Conservation (phyloP, 495 filamentous ascomycete species). For the Neurospora sublineolata region DNA sequence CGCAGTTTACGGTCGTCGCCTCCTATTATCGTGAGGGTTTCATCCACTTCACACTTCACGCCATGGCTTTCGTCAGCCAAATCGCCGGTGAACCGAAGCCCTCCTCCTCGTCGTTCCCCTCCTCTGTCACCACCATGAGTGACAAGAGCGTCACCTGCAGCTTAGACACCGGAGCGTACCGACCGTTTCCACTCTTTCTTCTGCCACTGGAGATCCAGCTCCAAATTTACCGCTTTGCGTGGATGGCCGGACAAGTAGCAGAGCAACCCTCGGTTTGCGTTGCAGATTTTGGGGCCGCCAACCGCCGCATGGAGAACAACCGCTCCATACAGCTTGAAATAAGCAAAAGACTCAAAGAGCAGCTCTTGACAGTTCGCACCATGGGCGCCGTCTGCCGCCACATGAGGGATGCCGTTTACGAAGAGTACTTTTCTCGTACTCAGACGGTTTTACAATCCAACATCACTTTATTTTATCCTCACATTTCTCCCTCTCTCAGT, state of each 20-base stretch:
- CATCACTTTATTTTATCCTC: no score
- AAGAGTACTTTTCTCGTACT: neutral
- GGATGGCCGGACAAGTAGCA: neutral
- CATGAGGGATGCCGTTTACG: neutral
- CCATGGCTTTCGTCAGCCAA: neutral
- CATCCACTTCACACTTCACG: neutral
- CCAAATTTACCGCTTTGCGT: neutral
- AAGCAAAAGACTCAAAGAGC: neutral
- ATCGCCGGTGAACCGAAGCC: neutral
- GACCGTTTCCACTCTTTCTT: neutral
- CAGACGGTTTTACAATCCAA: neutral
- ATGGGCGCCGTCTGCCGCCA: neutral
- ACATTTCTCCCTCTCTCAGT: no score
- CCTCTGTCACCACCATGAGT: neutral
- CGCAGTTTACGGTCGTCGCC: neutral
- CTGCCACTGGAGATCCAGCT: neutral
- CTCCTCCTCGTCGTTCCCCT: neutral
- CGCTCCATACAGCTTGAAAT: no score
- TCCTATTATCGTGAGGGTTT: neutral
- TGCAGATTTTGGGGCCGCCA: no score
- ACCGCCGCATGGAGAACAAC: no score
- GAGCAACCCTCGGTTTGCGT: no score
- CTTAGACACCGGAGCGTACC: neutral
- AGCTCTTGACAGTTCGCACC: neutral
- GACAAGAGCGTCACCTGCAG: neutral